A percentile compares a stretch with the other conserved stretches of the same genome.
Evolutionary conservation across 2,329 filamentous ascomycete species (phyloP).

Genomic region (Fusarium protoensiforme): DNA sequence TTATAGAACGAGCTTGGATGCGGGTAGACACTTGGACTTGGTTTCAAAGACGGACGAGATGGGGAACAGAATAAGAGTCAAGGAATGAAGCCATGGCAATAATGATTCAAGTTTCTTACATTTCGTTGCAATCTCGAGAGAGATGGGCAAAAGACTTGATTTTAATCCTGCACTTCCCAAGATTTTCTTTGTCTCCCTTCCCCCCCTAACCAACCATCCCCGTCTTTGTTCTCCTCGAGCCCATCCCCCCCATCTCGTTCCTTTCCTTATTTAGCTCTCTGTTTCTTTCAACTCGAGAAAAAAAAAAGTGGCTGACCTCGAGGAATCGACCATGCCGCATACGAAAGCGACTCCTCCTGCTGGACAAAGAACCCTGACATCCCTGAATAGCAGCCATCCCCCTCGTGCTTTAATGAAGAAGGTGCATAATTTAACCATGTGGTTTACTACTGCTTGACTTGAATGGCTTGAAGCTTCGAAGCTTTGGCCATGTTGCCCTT

Average conservation of each 20-base stretch:
- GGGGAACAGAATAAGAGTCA: neutral
- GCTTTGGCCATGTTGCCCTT: neutral
- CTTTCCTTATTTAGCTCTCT: constrained; percentile 14
- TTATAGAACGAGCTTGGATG: neutral
- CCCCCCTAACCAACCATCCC: neutral
- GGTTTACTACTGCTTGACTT: neutral
- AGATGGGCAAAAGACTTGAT: neutral
- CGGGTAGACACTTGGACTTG: neutral
- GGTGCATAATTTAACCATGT: neutral
- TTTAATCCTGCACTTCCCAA: neutral
- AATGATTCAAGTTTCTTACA: neutral
- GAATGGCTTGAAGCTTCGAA: neutral
- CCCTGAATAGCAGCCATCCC: neutral
- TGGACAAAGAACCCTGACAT: constrained; percentile 17
- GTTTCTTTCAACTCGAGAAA: neutral
- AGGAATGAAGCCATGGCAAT: neutral
- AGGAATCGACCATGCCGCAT: neutral
- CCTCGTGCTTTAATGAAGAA: neutral
- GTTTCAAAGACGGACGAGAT: neutral
- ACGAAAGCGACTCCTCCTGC: neutral
- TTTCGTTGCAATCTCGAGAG: neutral
- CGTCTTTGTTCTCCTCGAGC: constrained; percentile 15
- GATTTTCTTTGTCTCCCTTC: constrained; percentile 17
- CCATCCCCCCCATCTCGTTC: neutral
- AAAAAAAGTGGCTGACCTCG: neutral